Percentiles rank a stretch among this genome's conserved stretches.
Evolutionary conservation across 352 stramenopile species (phyloP).

Genomic region (Phytophthora chlamydospora): DNA sequence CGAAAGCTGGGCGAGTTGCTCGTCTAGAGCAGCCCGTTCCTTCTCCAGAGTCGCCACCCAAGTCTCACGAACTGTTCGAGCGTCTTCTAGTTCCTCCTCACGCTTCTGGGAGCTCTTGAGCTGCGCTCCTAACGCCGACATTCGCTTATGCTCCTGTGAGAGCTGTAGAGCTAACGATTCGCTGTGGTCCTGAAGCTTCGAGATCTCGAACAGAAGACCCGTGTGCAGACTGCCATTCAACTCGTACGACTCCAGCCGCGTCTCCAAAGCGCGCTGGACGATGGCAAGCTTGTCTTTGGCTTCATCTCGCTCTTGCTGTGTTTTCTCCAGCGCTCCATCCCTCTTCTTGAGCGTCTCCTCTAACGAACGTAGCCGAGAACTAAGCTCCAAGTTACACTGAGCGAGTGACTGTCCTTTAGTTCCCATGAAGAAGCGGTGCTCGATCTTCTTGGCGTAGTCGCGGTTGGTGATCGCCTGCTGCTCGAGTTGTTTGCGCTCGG

Average conservation of each 20-base stretch:
- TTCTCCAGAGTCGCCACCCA: conserved; percentile 63
- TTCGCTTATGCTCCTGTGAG: conserved; percentile 51
- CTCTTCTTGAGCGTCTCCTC: conserved; percentile 41
- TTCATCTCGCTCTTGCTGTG: conserved; percentile 45
- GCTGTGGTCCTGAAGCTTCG: conserved; percentile 72
- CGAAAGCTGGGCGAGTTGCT: conserved; percentile 46
- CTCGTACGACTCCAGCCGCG: conserved; percentile 60
- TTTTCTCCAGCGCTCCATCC: conserved; percentile 26
- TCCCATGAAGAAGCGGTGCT: conserved; percentile 83
- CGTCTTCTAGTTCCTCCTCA: conserved; percentile 55
- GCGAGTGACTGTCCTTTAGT: conserved; percentile 67
- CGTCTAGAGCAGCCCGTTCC: conserved; percentile 49
- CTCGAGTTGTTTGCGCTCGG: conserved; percentile 79
- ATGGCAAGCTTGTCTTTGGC: conserved; percentile 65
- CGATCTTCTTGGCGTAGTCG: conserved; percentile 87
- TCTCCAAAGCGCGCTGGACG: conserved; percentile 73
- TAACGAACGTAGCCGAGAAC: conserved; percentile 44
- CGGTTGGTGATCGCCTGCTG: conserved; percentile 81
- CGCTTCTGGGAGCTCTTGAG: conserved; percentile 38
- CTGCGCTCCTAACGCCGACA: conserved; percentile 39
- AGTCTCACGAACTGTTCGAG: conserved; percentile 55
- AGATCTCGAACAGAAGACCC: conserved; percentile 78
- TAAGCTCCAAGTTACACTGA: conserved; percentile 70
- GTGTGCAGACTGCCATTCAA: conserved; percentile 79
- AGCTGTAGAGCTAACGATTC: conserved; percentile 70